Conservation (phyloP, 352 stramenopile genomes). For the Pythium grandisporangium region DNA sequence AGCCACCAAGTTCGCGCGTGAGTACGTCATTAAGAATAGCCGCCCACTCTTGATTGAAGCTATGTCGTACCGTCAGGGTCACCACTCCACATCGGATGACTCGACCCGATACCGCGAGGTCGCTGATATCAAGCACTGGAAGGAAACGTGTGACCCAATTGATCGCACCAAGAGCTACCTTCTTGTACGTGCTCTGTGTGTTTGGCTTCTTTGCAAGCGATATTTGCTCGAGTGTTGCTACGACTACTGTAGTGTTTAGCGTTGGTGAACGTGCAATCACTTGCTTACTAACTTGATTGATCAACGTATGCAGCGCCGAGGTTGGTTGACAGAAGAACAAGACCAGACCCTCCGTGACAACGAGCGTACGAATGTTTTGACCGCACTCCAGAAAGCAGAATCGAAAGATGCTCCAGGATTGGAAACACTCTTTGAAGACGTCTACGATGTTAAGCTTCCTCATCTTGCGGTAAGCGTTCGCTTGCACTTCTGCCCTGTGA, state of each 20-base stretch:
- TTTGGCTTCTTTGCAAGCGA: slow-evolving; percentile 1
- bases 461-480: slow-evolving; percentile 85
- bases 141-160: slow-evolving; percentile 87
- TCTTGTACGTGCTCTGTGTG: slow-evolving; percentile 25
- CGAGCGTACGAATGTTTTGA: slow-evolving; percentile 81
- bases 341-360: slow-evolving; percentile 77
- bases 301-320: slow-evolving; percentile 37
- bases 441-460: slow-evolving; percentile 92
- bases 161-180: slow-evolving; percentile 89
- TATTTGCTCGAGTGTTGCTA: too few species aligned
- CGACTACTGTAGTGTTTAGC: too few species aligned
- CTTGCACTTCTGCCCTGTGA: too few species aligned
- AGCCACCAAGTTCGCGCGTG: slow-evolving; percentile 83
- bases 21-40: slow-evolving; percentile 85
- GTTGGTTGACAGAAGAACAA: slow-evolving; percentile 85
- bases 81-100: slow-evolving; percentile 98
- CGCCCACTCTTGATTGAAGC: slow-evolving; percentile 95
- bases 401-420: slow-evolving; percentile 81
- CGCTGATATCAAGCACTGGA: slow-evolving; percentile 91
- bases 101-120: slow-evolving; percentile 92
- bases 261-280: too few species aligned
- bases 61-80: slow-evolving; percentile 98
- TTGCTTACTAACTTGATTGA: slow-evolving; percentile 2
- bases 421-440: slow-evolving; percentile 94
- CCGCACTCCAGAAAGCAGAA: slow-evolving; percentile 86